These are phyloP conservation scores for Hepatocystis sp. DNA, from an alignment of 169 alveolate species.

Conservation along the genomic window DNA sequence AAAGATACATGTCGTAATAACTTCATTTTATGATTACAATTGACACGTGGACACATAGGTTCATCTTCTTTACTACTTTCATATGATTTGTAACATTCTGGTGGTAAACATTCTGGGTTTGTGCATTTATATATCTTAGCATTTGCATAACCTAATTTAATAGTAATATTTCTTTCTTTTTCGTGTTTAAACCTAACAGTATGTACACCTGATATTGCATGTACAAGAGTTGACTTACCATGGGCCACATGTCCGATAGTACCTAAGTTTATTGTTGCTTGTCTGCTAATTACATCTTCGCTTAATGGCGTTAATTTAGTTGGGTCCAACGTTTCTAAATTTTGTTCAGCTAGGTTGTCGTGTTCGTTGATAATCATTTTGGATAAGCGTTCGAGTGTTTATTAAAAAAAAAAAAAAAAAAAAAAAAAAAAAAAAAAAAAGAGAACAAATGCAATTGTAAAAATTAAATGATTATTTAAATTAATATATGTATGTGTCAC, in stretches of 20 bases:
- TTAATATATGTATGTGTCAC: too few relatives aligned
- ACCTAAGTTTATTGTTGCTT: conserved; percentile 98
- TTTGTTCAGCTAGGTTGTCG: conserved; percentile 82
- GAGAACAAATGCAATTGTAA: neutral
- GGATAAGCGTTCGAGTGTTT: neutral
- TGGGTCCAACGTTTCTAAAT: conserved; percentile 89
- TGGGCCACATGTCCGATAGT: conserved; percentile 99
- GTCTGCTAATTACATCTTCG: conserved; percentile 99
- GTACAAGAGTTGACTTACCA: conserved; percentile 99
- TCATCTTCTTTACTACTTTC: conserved; percentile 94
- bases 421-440: neutral
- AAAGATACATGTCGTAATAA: conserved; percentile 96
- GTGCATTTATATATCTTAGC: conserved; percentile 98
- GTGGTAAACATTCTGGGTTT: conserved; percentile 97
- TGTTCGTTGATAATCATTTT: conserved; percentile 68
- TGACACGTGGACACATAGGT: conserved; percentile 93
- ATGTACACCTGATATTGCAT: conserved; percentile 97
- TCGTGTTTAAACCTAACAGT: conserved; percentile 97
- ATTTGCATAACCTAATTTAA: conserved; percentile 99
- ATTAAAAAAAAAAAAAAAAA: neutral
- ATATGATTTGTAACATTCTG: conserved; percentile 94
- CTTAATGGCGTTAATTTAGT: conserved; percentile 96
- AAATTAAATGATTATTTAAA: too few relatives aligned
- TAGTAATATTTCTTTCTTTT: conserved; percentile 97
- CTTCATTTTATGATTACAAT: conserved; percentile 90